These are phyloP conservation scores for Trichaptum fuscoviolaceum DNA, from an alignment of 768 basidiomycete genomes.

Conservation along the genomic window DNA sequence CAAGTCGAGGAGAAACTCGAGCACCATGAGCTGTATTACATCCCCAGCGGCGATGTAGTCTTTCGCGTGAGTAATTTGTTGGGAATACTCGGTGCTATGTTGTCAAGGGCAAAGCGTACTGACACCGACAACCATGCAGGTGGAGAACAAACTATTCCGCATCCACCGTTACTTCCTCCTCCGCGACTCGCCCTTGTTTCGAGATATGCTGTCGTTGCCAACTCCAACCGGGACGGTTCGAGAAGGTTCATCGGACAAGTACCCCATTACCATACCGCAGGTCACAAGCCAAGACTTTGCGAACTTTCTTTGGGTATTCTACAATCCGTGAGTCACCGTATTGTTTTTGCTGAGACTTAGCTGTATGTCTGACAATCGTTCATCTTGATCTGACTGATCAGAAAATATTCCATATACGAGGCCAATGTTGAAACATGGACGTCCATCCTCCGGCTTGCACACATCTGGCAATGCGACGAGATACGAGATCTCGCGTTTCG, in stretches of 20 bases:
- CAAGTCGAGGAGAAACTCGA: neutral
- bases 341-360: neutral
- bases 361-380: neutral
- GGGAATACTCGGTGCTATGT: neutral
- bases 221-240: conserved; percentile 11
- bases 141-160: conserved; percentile 10
- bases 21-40: conserved; percentile 18
- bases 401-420: conserved; percentile 34
- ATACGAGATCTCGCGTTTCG: conserved; percentile 35
- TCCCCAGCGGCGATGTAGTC: conserved; percentile 18
- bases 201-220: conserved; percentile 20
- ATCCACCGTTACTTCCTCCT: conserved; percentile 11
- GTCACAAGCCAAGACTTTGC: conserved; percentile 44
- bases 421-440: conserved; percentile 37
- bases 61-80: conserved; percentile 15
- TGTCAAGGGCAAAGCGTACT: neutral
- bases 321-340: conserved; percentile 45
- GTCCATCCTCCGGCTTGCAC: conserved; percentile 33
- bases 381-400: conserved; percentile 11
- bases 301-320: conserved; percentile 57
- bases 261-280: conserved; percentile 33
- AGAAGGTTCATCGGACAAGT: conserved; percentile 22
- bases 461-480: conserved; percentile 35
- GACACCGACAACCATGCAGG: conserved; percentile 6
- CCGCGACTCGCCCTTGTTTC: conserved; percentile 15